These are phyloP conservation scores for Mentha longifolia DNA, from an alignment of 257 asterid genomes.

Conservation along the genomic window DNA sequence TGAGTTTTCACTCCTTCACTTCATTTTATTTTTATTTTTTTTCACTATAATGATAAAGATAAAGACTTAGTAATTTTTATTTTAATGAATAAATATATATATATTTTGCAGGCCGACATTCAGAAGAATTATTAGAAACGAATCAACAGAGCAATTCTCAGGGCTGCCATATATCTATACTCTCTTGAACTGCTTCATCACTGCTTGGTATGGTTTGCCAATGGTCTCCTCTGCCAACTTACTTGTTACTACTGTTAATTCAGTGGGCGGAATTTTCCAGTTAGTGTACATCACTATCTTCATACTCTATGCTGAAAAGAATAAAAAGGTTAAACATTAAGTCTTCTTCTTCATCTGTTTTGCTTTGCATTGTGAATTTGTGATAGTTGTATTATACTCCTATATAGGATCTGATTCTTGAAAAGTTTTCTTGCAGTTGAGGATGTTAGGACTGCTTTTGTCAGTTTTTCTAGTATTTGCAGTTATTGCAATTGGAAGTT, in stretches of 20 bases:
- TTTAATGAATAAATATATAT: neutral
- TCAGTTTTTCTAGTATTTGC: conserved; percentile 49
- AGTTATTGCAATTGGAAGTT: conserved; percentile 48
- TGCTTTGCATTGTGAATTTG: too few species aligned
- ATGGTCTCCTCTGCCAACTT: conserved; percentile 56
- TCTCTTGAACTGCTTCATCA: conserved; percentile 65
- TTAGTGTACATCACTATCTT: conserved; percentile 52
- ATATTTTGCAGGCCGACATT: conserved; percentile 69
- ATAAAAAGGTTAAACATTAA: conserved; percentile 60
- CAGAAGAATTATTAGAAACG: conserved; percentile 57
- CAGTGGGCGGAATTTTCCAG: conserved; percentile 61
- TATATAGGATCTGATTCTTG: neutral
- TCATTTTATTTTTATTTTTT: conserved; percentile 2
- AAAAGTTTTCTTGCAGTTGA: conserved; percentile 45
- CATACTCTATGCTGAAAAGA: conserved; percentile 48
- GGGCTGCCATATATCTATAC: conserved; percentile 66
- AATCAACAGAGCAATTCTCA: conserved; percentile 67
- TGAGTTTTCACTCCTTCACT: conserved; percentile 38
- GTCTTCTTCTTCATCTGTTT: too few species aligned
- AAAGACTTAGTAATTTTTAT: too few species aligned
- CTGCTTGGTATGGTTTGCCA: conserved; percentile 77
- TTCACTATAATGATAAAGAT: too few species aligned
- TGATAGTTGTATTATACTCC: too few species aligned
- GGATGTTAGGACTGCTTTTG: conserved; percentile 52
- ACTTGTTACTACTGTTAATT: conserved; percentile 63